Base-by-base conservation (phyloP, 2,329 filamentous ascomycete genomes). In the Lecanicillium sp. region DNA sequence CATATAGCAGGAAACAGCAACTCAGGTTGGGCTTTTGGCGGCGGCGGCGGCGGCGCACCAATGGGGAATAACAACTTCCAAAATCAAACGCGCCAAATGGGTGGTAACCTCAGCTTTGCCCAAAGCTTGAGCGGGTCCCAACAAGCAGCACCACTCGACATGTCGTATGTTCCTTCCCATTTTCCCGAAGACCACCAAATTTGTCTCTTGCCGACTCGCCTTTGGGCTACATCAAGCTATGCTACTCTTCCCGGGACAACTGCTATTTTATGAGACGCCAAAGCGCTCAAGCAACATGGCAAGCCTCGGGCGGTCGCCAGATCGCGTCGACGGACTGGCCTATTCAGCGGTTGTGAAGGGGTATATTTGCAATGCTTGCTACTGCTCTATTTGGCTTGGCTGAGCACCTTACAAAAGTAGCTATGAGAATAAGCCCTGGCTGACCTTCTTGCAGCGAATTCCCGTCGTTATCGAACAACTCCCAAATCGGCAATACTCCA, bases 41-140 rank as follows among this genome's bases (percentile, higher is more conserved):
- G 70, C 41, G 73, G 68, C 48, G 73, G 75, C 44, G 71, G 70
- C 41, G 73, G 68, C 48, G 67, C 78, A 51, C 75, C 77, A 18
- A 79, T 82, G 71, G 70, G 74, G 42, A 63, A 63, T 50, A 68
- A 67, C 51, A 65, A 65, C 31, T 63, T 78, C 41, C 73, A 68
- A 51, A 75, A 67, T 46, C 64, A 68, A 35, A 58, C 64, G 39
- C 66, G 73, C 52, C 70, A 77, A 62, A 59, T 76, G 51, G 68
- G 70, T 45, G 67, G 75, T 50, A 78, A 72, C 56, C 64, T 78
- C 43, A 82, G 77, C 58, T 82, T 82, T 59, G 77, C 78, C 35
- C 78, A 82, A 56, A 81, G 75, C 53, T 63, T 82, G 51, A 71
- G 70, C 51, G 74, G 74, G 45, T 79, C 77, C 42, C 76, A 80